Conservation (phyloP, 352 stramenopile species). For the Pythium insidiosum region DNA sequence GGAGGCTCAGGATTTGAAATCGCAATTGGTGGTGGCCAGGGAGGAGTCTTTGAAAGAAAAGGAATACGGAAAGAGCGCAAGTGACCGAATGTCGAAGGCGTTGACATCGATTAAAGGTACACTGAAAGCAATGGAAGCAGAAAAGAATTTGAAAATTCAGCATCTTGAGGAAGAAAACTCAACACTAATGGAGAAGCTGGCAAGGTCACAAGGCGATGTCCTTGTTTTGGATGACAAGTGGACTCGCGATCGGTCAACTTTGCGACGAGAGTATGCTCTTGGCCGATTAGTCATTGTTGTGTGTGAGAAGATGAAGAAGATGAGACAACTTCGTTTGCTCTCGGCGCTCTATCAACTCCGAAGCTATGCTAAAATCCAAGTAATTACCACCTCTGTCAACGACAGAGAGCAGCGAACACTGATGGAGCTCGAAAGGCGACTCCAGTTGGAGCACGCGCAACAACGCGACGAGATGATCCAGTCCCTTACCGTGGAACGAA, state of each 20-base stretch:
- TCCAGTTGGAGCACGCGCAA: too few relatives aligned
- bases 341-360: too few relatives aligned
- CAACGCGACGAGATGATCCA: conserved; percentile 59
- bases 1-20: conserved; percentile 34
- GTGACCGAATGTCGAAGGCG: conserved; percentile 52
- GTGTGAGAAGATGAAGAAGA: too few relatives aligned
- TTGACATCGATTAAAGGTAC: conserved; percentile 48
- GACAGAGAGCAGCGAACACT: conserved; percentile 8
- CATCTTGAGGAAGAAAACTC: conserved; percentile 40
- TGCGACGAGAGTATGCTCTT: conserved; percentile 23
- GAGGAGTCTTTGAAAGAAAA: conserved; percentile 57
- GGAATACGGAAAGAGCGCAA: conserved; percentile 31
- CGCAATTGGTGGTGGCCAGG: conserved; percentile 26
- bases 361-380: too few relatives aligned
- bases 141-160: conserved; percentile 45
- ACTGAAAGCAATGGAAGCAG: conserved; percentile 49
- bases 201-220: conserved; percentile 43
- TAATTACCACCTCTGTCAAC: conserved; percentile 18
- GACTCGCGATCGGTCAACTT: conserved; percentile 16
- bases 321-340: too few relatives aligned
- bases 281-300: conserved; percentile 16
- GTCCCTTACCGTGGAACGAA: conserved; percentile 34
- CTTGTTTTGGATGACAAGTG: conserved; percentile 47
- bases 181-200: conserved; percentile 44
- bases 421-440: conserved; percentile 13